Evolutionary conservation across 495 filamentous ascomycete species (phyloP).

Genomic region (Friedmanniomyces simplex): DNA sequence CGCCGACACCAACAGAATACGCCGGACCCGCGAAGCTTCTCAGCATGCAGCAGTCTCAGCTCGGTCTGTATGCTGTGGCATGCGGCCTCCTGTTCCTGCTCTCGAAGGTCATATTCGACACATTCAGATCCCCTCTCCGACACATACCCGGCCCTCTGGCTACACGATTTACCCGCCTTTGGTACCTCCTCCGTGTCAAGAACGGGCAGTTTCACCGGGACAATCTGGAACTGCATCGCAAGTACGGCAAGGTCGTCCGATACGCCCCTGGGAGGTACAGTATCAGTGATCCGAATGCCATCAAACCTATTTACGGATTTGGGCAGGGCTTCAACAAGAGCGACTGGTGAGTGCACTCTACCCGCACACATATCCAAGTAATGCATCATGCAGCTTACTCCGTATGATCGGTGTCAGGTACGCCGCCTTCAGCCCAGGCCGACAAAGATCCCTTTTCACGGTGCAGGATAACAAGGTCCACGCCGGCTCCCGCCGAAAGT

Average conservation of each 20-base stretch:
- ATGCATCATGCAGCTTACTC: too few relatives aligned
- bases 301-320: conserved; percentile 38
- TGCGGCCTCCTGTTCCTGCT: not conserved
- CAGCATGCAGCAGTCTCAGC: not conserved
- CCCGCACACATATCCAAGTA: too few relatives aligned
- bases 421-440: not conserved
- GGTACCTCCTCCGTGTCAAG: conserved; percentile 41
- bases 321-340: conserved; percentile 18
- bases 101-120: not conserved
- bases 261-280: conserved; percentile 43
- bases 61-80: not conserved
- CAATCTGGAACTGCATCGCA: conserved; percentile 38
- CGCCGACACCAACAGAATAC: too few relatives aligned
- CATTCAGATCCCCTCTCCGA: conserved; percentile 8
- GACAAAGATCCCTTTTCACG: conserved; percentile 30
- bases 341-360: too few relatives aligned
- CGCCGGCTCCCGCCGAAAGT: conserved; percentile 27
- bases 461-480: conserved; percentile 37
- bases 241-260: conserved; percentile 37
- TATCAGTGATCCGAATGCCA: conserved; percentile 35
- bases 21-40: not conserved
- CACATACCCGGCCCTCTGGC: conserved; percentile 19
- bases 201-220: conserved; percentile 37
- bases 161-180: conserved; percentile 39
- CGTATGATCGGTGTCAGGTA: too few relatives aligned